Conservation (phyloP, 2,329 filamentous ascomycete species). For the Aureobasidium sp. region DNA sequence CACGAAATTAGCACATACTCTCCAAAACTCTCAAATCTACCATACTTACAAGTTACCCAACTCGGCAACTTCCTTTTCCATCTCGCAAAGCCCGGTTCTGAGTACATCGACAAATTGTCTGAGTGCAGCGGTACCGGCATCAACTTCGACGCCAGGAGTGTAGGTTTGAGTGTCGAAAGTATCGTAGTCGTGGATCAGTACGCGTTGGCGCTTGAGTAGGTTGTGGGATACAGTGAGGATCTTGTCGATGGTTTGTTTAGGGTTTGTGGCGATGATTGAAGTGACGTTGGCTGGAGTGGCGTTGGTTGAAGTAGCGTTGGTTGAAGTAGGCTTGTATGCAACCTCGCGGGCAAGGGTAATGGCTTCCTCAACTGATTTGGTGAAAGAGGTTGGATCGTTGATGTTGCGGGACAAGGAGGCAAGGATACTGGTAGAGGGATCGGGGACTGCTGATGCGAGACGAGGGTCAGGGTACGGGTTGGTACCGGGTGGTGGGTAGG, state of each 20-base stretch:
- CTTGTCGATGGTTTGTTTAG: neutral
- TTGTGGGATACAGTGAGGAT: neutral
- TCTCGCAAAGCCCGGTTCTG: neutral
- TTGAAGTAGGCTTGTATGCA: no score
- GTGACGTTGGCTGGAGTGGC: neutral
- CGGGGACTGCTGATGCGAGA: no score
- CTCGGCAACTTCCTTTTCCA: neutral
- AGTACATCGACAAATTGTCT: neutral
- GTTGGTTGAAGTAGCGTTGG: no score
- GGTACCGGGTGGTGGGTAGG: no score
- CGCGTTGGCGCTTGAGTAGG: neutral
- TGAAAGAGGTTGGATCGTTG: no score
- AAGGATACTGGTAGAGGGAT: no score
- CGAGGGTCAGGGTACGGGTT: no score
- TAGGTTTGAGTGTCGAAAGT: neutral
- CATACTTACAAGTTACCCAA: neutral
- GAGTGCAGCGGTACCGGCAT: neutral
- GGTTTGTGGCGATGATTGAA: neutral
- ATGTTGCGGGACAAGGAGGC: no score
- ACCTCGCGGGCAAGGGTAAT: no score
- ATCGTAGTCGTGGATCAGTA: neutral
- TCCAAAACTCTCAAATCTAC: no score
- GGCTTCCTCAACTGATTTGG: no score
- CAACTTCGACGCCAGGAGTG: neutral
- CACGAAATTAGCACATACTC: neutral